These are phyloP conservation scores for Ophiostoma australiae DNA, from an alignment of 2,329 filamentous ascomycete genomes.

Conservation along the genomic window DNA sequence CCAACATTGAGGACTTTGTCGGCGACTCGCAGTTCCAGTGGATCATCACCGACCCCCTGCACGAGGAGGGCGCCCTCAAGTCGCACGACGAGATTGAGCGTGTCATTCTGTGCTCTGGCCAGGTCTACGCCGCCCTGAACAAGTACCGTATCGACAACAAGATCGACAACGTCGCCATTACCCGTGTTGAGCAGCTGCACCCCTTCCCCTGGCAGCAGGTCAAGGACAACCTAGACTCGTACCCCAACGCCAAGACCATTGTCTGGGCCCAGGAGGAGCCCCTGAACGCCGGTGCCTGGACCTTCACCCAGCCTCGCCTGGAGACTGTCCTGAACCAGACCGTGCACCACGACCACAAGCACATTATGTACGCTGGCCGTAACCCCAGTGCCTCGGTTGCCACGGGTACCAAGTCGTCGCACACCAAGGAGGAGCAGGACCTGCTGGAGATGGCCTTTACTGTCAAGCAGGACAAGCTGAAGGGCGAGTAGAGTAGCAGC, in stretches of 20 bases:
- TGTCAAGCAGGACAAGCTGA: slow-evolving; percentile 64
- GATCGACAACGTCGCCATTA: slow-evolving; percentile 87
- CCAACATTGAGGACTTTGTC: slow-evolving; percentile 82
- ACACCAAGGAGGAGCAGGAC: slow-evolving; percentile 89
- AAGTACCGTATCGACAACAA: slow-evolving; percentile 87
- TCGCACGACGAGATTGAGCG: slow-evolving; percentile 83
- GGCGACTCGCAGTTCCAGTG: slow-evolving; percentile 91
- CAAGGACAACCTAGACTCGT: slow-evolving; percentile 91
- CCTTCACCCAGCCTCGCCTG: slow-evolving; percentile 92
- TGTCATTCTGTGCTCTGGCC: slow-evolving; percentile 88
- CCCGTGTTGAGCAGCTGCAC: slow-evolving; percentile 94
- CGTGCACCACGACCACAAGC: slow-evolving; percentile 84
- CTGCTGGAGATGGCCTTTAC: slow-evolving; percentile 63
- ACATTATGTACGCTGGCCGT: slow-evolving; percentile 95
- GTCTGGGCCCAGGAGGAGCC: slow-evolving; percentile 98
- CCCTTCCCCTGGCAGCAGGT: slow-evolving; percentile 98
- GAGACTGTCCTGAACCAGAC: slow-evolving; percentile 95
- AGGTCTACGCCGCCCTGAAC: slow-evolving; percentile 84
- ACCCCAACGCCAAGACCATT: slow-evolving; percentile 95
- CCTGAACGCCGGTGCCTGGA: slow-evolving; percentile 94
- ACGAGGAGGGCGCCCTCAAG: slow-evolving; percentile 69
- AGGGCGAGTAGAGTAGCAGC: slow-evolving; percentile 51
- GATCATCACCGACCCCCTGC: slow-evolving; percentile 89
- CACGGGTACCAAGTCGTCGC: slow-evolving; percentile 81
- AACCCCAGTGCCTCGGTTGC: slow-evolving; percentile 91